Evolutionary conservation across 2,329 filamentous ascomycete genomes (phyloP), one percentile per base, ranked within the genome.

Genomic region (Fusarium keratoplasticum): DNA sequence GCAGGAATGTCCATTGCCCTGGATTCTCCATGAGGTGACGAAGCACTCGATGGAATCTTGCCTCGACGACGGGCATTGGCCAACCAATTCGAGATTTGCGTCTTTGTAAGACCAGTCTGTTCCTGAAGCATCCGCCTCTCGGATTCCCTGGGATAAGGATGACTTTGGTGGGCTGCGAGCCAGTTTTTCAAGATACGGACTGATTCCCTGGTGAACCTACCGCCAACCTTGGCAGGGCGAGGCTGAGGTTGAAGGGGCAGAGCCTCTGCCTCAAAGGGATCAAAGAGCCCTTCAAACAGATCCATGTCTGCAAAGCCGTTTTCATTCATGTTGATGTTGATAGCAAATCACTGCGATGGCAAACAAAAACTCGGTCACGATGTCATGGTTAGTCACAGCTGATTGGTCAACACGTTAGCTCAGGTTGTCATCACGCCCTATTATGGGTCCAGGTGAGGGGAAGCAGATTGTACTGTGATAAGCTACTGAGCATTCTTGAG

Each of bases 81-180:
- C 57, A 97, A 88, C 95, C 94, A 97, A 81, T 96, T 97, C 20
- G 91, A 91, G 69, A 97, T 95, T 79, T 97, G 95, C 10, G 88
- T 92, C 75, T 93, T 89, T 78, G 89, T 94, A 38, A 97, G 87
- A 6, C 94, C 93, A 1, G 94, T 97, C 74, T 92, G 88, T 60
- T 88, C 87, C 80, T 94, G 91, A 20, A 97, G 86, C 67, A 89
- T 87, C 64, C 94, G 91, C 77, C 95, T 95, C 79, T 97, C 93
- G 55, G 94, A 90, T 42, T 97, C 94, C 16, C 90, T 94, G 5
- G 95, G 95, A 79, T 97, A 97, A 0, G 95, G 95, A 77, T 96
- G 93, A 50, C 91, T 88, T 73, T 88, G 88, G 80, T 97, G 94
- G 8, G 90, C 89, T 1, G 91, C 88, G 31, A 96, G 87, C 95